Evolutionary conservation across 2,329 filamentous ascomycete species (phyloP), one percentile per base, ranked within the genome.

Genomic region (Gyromitra esculenta): DNA sequence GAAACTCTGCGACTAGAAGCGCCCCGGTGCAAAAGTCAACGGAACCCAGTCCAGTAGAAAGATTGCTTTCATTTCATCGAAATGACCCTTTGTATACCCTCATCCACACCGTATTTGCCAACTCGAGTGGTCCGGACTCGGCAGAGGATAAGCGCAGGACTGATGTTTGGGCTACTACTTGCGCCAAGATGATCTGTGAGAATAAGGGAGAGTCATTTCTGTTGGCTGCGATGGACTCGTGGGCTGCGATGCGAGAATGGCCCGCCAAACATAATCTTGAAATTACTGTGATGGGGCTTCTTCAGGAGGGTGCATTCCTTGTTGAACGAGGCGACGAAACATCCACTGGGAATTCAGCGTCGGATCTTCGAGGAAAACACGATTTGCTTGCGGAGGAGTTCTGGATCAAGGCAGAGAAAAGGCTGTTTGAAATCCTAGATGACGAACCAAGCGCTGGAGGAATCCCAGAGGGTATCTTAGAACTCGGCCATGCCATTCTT

Each of bases 251-350:
- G 87, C 90, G 92, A 78, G 91, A 94, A 83, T 98, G 95, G 94
- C 92, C 93, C 52, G 93, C 93, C 73, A 94, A 91, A 81, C 89
- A 91, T 80, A 96, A 94, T 79, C 90, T 99, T 86, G 94, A 97
- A 84, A 92, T 93, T 84, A 98, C 95, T 83, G 88, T 99, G 11
- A 96, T 97, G 92, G 92, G 96, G 82, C 93, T 96, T 76, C 88
- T 99, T 41, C 93, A 97, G 84, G 92, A 96, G 81, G 96, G 96
- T 79, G 91, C 94, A 50, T 97, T 97, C 82, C 86, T 98, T 73
- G 87, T 97, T 80, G 94, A 97, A 82, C 91, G 92, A 82, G 90
- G 92, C 81, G 92, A 94, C 83, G 91, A 94, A 82, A 91, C 93
- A 81, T 88, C 91, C 78, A 90, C 90, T 78, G 89, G 90, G 74